Evolutionary conservation across 805 yeast genomes (phyloP).

Genomic region (Candida saitoana): DNA sequence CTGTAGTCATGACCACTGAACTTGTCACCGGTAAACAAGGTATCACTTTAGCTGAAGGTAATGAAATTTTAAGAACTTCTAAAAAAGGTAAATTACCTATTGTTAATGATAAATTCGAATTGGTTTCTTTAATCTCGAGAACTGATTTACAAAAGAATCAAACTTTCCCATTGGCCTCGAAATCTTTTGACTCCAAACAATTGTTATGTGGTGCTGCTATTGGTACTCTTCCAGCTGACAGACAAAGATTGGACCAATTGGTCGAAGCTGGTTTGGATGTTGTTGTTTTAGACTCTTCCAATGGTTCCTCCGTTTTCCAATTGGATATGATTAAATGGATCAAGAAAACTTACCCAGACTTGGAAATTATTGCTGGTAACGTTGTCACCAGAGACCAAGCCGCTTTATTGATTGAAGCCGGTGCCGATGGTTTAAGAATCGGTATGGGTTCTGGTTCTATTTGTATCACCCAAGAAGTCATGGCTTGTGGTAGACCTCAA

Average conservation of each 20-base stretch:
- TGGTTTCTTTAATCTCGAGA: constrained; percentile 86
- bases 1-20: constrained; percentile 87
- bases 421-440: constrained; percentile 96
- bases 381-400: constrained; percentile 99
- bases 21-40: constrained; percentile 81
- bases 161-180: constrained; percentile 90
- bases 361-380: constrained; percentile 94
- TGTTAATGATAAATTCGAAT: constrained; percentile 68
- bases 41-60: constrained; percentile 79
- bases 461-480: constrained; percentile 98
- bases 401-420: constrained; percentile 87
- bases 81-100: constrained; percentile 98
- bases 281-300: constrained; percentile 91
- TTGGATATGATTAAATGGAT: constrained; percentile 89
- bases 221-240: constrained; percentile 90
- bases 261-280: constrained; percentile 97
- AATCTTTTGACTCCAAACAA: constrained; percentile 89
- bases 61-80: constrained; percentile 82
- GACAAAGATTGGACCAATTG: constrained; percentile 73
- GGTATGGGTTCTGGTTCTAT: constrained; percentile 99
- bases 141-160: constrained; percentile 96
- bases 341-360: constrained; percentile 70
- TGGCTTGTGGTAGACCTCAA: constrained; percentile 99
- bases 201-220: constrained; percentile 97
- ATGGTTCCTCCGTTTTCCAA: constrained; percentile 96